phyloP scores from a whole-genome alignment of 2,329 filamentous ascomycete genomes.

The Clonostachys byssicola region DNA sequence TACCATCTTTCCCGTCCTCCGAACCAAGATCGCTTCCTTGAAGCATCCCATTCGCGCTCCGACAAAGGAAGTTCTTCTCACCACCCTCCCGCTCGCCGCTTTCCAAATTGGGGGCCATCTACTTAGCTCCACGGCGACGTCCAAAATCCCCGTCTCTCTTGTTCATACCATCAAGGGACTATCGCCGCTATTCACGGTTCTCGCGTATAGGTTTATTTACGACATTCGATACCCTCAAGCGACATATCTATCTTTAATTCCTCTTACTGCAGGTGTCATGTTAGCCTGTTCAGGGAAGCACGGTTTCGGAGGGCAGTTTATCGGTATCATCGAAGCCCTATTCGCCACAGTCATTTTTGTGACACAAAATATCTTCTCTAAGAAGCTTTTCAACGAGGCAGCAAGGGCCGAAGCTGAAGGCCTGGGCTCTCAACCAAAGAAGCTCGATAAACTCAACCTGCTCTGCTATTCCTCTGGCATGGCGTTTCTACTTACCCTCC shows the following conservation, averaged over 20 bases:
- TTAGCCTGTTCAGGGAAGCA: constrained; percentile 86
- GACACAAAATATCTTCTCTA: constrained; percentile 97
- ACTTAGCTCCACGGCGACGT: constrained; percentile 87
- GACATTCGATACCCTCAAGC: constrained; percentile 81
- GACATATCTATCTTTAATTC: constrained; percentile 87
- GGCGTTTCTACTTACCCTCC: constrained; percentile 81
- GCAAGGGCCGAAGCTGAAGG: constrained; percentile 78
- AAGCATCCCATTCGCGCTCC: constrained; percentile 81
- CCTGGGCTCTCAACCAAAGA: constrained; percentile 58
- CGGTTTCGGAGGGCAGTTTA: constrained; percentile 75
- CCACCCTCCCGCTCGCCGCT: constrained; percentile 83
- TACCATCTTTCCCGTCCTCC: constrained; percentile 65
- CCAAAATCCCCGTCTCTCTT: constrained; percentile 91
- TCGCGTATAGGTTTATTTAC: constrained; percentile 88
- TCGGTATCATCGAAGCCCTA: constrained; percentile 87
- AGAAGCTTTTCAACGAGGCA: constrained; percentile 94
- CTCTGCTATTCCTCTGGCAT: constrained; percentile 95
- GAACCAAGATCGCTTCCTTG: constrained; percentile 70
- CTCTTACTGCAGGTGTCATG: constrained; percentile 90
- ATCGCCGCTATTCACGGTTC: constrained; percentile 89
- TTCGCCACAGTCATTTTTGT: constrained; percentile 92
- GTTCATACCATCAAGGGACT: constrained; percentile 98
- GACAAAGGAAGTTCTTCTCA: constrained; percentile 74
- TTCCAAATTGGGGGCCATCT: constrained; percentile 96
- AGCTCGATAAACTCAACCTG: constrained; percentile 94